Evolutionary conservation across 1,284 basidiomycete species (phyloP).

Genomic region (Ceratorhiza oryzae-sativae): DNA sequence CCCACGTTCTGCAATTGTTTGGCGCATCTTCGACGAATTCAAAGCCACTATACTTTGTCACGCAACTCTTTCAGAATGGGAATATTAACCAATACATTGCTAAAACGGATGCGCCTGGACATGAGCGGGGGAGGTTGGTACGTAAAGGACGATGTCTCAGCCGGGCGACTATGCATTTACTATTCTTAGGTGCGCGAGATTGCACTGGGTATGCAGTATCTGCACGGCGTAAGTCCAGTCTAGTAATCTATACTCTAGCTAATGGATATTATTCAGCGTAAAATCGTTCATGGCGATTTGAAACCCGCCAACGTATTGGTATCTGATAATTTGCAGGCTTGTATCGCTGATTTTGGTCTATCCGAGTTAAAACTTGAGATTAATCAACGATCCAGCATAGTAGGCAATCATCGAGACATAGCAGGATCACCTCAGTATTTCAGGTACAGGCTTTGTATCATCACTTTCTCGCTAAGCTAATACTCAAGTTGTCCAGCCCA

Average conservation of each 20-base stretch:
- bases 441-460: background rate
- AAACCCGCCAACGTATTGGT: constrained; percentile 59
- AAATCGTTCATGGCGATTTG: constrained; percentile 40
- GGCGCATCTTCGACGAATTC: constrained; percentile 30
- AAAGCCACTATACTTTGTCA: constrained; percentile 56
- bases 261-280: constrained; percentile 48
- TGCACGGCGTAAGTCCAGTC: constrained; percentile 57
- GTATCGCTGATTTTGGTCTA: constrained; percentile 68
- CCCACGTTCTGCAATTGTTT: constrained; percentile 38
- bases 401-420: background rate
- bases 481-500: background rate
- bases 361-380: constrained; percentile 53
- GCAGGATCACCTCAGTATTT: constrained; percentile 14
- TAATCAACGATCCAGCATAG: constrained; percentile 18
- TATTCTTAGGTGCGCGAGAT: constrained; percentile 56
- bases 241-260: constrained; percentile 10
- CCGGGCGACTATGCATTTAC: background rate
- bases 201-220: constrained; percentile 56
- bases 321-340: constrained; percentile 55
- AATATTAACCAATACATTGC: constrained; percentile 59
- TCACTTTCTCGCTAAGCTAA: constrained; percentile 54
- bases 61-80: constrained; percentile 63
- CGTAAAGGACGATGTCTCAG: constrained; percentile 17
- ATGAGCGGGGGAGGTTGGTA: background rate
- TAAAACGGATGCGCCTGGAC: constrained; percentile 51